Percentiles rank a stretch among this genome's conserved stretches.
These are phyloP conservation scores for Lantana camara DNA, from an alignment of 257 asterid species.

Conservation along the genomic window DNA sequence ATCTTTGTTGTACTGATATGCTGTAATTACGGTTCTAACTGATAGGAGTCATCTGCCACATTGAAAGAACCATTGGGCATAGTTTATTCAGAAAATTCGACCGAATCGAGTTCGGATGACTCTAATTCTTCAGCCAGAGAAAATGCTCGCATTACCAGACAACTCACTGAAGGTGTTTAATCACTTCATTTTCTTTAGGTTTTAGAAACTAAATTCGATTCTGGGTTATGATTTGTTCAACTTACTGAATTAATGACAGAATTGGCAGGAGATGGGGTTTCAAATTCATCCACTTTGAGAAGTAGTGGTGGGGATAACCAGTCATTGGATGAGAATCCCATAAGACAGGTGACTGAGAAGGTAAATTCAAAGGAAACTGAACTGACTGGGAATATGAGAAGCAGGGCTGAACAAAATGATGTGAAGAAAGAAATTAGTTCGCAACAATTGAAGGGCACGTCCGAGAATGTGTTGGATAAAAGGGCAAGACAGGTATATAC, in stretches of 20 bases:
- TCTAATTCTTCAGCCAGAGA: conserved; percentile 44
- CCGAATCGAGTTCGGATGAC: conserved; percentile 36
- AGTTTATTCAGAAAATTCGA: conserved; percentile 55
- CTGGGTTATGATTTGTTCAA: conserved; percentile 1
- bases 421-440: conserved; percentile 31
- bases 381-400: conserved; percentile 31
- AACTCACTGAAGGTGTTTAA: conserved; percentile 72
- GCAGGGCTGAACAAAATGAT: conserved; percentile 25
- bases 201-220: conserved; percentile 7
- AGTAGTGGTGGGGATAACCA: conserved; percentile 23
- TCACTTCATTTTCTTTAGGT: conserved; percentile 6
- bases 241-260: conserved; percentile 29
- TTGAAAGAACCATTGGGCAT: conserved; percentile 67
- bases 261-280: conserved; percentile 36
- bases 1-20: conserved; percentile 32
- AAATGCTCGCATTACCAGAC: conserved; percentile 62
- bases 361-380: conserved; percentile 27
- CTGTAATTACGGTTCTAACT: conserved; percentile 15
- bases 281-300: conserved; percentile 29
- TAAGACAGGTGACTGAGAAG: conserved; percentile 52
- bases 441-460: conserved; percentile 30
- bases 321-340: conserved; percentile 47
- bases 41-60: conserved; percentile 61
- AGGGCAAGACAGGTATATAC: conserved; percentile 34
- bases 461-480: conserved; percentile 31